A percentile compares a stretch with the other conserved stretches of the same genome.
Conservation (phyloP, 2,329 filamentous ascomycete genomes). For the Epichloe amarillans region DNA sequence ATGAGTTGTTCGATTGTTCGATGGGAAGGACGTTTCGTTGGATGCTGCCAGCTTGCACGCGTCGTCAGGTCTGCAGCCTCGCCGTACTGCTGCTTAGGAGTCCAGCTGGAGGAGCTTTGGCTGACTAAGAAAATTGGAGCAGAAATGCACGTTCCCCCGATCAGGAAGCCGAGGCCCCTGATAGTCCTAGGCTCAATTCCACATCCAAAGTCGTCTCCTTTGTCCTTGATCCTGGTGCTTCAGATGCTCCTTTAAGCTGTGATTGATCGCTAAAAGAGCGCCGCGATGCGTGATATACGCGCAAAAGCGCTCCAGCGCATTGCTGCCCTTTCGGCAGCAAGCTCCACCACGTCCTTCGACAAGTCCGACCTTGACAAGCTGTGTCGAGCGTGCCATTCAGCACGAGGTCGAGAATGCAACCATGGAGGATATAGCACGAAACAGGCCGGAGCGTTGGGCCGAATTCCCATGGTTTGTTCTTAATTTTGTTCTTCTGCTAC, state of each 20-base stretch:
- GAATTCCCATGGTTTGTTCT: conserved; percentile 45
- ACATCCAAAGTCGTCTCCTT: neutral
- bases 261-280: conserved; percentile 1
- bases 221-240: neutral
- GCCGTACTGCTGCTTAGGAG: conserved; percentile 2
- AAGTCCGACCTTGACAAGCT: conserved; percentile 50
- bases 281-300: conserved; percentile 43
- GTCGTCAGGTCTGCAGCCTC: conserved; percentile 15
- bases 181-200: neutral
- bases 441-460: conserved; percentile 29
- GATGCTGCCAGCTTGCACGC: conserved; percentile 18
- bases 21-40: conserved; percentile 10
- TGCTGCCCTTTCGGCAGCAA: conserved; percentile 46
- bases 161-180: conserved; percentile 1
- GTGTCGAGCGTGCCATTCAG: conserved; percentile 41
- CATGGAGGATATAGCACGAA: conserved; percentile 34
- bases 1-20: conserved; percentile 7
- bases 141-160: neutral
- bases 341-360: conserved; percentile 40
- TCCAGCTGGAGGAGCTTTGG: conserved; percentile 20
- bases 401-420: conserved; percentile 27
- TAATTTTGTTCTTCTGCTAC: neutral
- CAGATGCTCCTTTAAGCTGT: neutral
- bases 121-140: conserved; percentile 25
- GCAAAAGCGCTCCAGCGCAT: conserved; percentile 52